phyloP scores from a whole-genome alignment of 1,284 basidiomycete genomes.

The Tilletia horrida region DNA sequence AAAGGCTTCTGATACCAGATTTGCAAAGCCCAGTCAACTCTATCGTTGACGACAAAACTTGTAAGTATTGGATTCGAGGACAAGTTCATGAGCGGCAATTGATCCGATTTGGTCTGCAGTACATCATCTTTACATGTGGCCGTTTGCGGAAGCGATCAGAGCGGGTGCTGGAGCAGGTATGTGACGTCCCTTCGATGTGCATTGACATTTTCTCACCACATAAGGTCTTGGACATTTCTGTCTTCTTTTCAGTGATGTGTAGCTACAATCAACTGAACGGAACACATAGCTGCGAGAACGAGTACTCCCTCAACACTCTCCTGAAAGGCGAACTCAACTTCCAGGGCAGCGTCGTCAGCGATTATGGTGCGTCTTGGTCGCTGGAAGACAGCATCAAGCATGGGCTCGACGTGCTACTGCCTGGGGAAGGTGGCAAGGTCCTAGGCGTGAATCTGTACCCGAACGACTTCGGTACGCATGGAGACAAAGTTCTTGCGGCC shows the following conservation, averaged over 20 bases:
- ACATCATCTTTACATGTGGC: constrained; percentile 36
- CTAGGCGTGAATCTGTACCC: constrained; percentile 56
- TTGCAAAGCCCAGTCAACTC: constrained; percentile 14
- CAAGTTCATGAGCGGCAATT: no score
- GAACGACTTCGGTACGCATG: constrained; percentile 53
- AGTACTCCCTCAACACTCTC: constrained; percentile 66
- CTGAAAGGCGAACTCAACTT: constrained; percentile 73
- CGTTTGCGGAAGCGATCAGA: constrained; percentile 58
- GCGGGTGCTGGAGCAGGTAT: constrained; percentile 55
- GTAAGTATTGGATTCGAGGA: no score
- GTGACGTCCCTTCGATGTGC: background rate
- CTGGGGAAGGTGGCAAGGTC: constrained; percentile 35
- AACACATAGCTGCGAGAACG: constrained; percentile 68
- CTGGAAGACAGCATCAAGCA: constrained; percentile 57
- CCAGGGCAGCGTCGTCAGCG: constrained; percentile 66
- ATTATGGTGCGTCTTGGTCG: constrained; percentile 26
- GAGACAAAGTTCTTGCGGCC: constrained; percentile 61
- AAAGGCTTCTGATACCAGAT: no score
- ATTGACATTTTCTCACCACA: background rate
- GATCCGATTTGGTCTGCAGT: background rate
- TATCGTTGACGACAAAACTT: constrained; percentile 30
- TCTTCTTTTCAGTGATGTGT: background rate
- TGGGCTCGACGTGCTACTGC: constrained; percentile 66
- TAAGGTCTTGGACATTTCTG: no score
- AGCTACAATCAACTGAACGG: constrained; percentile 64